Evolutionary conservation across 129 eudicot species (phyloP), one percentile per base, ranked within the genome.

Genomic region (Chrysanthemum makinoi): DNA sequence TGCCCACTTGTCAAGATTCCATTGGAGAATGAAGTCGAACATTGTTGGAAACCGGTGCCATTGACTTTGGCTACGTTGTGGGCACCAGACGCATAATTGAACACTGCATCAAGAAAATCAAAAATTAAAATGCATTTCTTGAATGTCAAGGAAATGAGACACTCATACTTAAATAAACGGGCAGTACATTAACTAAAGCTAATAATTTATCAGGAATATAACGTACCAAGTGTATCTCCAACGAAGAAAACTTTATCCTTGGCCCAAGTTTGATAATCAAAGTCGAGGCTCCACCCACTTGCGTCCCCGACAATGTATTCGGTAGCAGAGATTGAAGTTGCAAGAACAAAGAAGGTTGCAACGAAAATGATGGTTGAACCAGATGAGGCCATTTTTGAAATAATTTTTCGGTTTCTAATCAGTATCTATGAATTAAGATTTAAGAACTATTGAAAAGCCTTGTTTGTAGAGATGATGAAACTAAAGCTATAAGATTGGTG

Each of bases 51-150:
- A 12, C 75, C 78, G 0, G 82, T 74, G 48, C 80, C 84, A 11
- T 85, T 70, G 28, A 85, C 86, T 65, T 73, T 76, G 35, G 35
- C 33, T 3, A 85, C 85, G 3, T 67, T 80, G 74, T 82, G 90
- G 5, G 55, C 20, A 22, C 74, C 67, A 22, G 54, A 3, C 6
- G 58, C 59, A 58, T 82, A 82, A 8, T 60, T 79, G 35, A 85
- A 85, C 48, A 76, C 87, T 82, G 49, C 72, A 79, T 51, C 28
- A 49, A 50, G 20, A 53, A 60, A 69, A 62, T 6, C 22, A 12
- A 11, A 39, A 5, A 39, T 39, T 48, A 22, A 14, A 7, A 9
- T 62, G 17, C 11, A 68, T 24, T 22, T 24, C 4, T 67, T 49
- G 58, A 48, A 57, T 61, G 24, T 71, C 43, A 16, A 10, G 13